phyloP scores from a whole-genome alignment of 1,139 yeast genomes.

The Blastobotrys indianensis region DNA sequence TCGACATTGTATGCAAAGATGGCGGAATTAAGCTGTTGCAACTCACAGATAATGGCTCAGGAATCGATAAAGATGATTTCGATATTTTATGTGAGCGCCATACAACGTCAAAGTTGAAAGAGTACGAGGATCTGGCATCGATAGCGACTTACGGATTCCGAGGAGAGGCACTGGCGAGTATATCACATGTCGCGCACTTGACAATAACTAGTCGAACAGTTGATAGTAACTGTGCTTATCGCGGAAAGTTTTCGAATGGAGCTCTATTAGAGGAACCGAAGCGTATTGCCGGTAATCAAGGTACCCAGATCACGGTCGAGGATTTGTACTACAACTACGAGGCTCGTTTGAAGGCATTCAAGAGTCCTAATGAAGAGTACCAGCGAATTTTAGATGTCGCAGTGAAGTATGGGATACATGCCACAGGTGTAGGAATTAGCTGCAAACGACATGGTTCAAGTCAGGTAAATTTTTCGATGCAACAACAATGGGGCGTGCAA shows the following conservation, averaged over 20 bases:
- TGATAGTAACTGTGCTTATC: conserved; percentile 58
- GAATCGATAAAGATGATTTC: conserved; percentile 55
- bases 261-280: conserved; percentile 49
- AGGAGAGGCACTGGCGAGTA: conserved; percentile 75
- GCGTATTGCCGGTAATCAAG: conserved; percentile 81
- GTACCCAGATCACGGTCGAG: conserved; percentile 81
- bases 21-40: conserved; percentile 58
- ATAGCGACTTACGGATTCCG: conserved; percentile 67
- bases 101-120: conserved; percentile 62
- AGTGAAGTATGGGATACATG: conserved; percentile 77
- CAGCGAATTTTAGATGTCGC: conserved; percentile 73
- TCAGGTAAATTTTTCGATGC: conserved; percentile 24
- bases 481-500: conserved; percentile 22
- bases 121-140: conserved; percentile 46
- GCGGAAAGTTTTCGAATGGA: conserved; percentile 61
- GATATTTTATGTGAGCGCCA: conserved; percentile 56
- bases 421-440: conserved; percentile 61
- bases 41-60: conserved; percentile 72
- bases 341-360: conserved; percentile 62
- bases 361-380: conserved; percentile 54
- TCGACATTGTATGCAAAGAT: conserved; percentile 60
- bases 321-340: conserved; percentile 89
- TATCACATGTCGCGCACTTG: conserved; percentile 57
- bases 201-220: conserved; percentile 71
- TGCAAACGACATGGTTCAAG: conserved; percentile 70